Conservation (phyloP, 2,329 filamentous ascomycete genomes). For the Tolypocladium amazonense region DNA sequence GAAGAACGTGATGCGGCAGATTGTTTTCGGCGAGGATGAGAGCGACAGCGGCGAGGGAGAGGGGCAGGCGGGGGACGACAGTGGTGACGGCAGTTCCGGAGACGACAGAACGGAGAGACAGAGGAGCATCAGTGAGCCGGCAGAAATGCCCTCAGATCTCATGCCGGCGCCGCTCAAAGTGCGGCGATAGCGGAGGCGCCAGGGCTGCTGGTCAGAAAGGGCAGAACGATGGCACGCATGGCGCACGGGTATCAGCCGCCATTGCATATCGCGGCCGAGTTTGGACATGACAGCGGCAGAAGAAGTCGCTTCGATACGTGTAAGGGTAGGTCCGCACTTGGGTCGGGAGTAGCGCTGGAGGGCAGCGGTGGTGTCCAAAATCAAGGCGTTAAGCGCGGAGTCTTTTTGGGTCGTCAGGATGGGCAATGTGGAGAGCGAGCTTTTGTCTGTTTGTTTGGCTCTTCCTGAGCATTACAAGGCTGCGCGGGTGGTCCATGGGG, state of each 20-base stretch:
- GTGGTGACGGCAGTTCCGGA: slow-evolving; percentile 35
- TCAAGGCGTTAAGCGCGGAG: not conserved
- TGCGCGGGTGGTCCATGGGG: not conserved
- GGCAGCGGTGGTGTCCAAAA: not conserved
- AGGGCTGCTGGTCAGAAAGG: not conserved
- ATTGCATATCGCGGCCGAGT: not conserved
- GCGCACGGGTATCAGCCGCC: not conserved
- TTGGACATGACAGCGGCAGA: not conserved
- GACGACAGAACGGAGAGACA: slow-evolving; percentile 48
- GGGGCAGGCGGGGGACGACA: slow-evolving; percentile 53
- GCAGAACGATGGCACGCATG: not conserved
- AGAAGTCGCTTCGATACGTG: not conserved
- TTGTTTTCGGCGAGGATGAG: slow-evolving; percentile 62
- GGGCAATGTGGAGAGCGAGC: not conserved
- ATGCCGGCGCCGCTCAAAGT: slow-evolving; percentile 22
- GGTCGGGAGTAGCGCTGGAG: not conserved
- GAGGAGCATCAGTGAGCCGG: slow-evolving; percentile 38
- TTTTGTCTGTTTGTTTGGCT: not conserved
- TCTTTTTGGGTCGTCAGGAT: not conserved
- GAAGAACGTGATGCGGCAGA: slow-evolving; percentile 71
- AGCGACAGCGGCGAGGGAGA: slow-evolving; percentile 49
- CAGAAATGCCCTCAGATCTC: slow-evolving; percentile 21
- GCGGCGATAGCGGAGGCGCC: slow-evolving; percentile 7
- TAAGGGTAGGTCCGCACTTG: not conserved
- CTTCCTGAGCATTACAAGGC: not conserved